Conservation (phyloP, 2,329 filamentous ascomycete genomes). For the Ceratocystis harringtonii region DNA sequence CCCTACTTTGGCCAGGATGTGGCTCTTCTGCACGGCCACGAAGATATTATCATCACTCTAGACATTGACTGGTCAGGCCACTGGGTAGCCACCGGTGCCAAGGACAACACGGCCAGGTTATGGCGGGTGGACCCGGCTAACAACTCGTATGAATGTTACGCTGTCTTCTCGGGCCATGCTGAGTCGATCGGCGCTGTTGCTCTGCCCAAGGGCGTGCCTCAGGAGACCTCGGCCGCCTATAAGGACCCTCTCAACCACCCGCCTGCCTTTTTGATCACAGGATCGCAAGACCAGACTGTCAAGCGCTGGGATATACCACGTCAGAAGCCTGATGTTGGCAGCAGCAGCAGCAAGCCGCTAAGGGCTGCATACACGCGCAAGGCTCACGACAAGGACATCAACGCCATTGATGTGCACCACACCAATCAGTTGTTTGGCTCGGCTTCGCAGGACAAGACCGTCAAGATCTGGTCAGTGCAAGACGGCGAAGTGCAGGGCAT, state of each 20-base stretch:
- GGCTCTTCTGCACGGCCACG: constrained; percentile 71
- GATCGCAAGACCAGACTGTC: constrained; percentile 87
- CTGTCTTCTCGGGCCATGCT: constrained; percentile 77
- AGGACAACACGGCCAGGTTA: constrained; percentile 85
- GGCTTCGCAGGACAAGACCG: constrained; percentile 87
- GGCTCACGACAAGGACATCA: constrained; percentile 98
- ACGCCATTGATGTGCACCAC: constrained; percentile 71
- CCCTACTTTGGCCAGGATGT: constrained; percentile 82
- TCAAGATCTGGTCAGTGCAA: constrained; percentile 89
- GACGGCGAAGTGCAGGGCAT: constrained; percentile 86
- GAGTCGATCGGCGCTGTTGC: constrained; percentile 86
- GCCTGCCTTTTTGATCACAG: constrained; percentile 73
- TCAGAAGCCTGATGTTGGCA: constrained; percentile 29
- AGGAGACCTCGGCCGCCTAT: constrained; percentile 53
- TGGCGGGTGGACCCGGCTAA: constrained; percentile 73
- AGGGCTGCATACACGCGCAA: constrained; percentile 75
- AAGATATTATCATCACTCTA: constrained; percentile 88
- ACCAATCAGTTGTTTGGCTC: constrained; percentile 75
- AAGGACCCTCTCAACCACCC: constrained; percentile 63
- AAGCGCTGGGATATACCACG: constrained; percentile 81
- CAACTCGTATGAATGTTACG: constrained; percentile 63
- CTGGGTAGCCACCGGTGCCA: constrained; percentile 91
- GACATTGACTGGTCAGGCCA: constrained; percentile 94
- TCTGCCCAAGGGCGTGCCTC: constrained; percentile 55
- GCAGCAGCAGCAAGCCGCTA: constrained; percentile 29